A percentile compares a stretch with the other conserved stretches of the same genome.
Conservation (phyloP, 2,329 filamentous ascomycete species). For the Botrytis hyacinthi region DNA sequence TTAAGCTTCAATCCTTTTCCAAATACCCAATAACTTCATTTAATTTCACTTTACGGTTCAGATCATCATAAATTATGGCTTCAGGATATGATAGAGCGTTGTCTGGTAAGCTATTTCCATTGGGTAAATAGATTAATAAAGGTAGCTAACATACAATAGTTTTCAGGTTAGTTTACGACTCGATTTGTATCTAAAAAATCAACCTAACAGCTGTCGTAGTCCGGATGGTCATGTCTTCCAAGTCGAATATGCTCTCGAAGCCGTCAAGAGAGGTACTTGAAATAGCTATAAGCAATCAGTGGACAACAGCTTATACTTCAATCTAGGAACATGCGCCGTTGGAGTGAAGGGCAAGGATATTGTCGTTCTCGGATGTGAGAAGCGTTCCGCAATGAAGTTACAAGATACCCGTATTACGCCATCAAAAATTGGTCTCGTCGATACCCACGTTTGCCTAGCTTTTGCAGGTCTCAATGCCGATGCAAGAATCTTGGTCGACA, state of each 20-base stretch:
- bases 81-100: conserved; percentile 99
- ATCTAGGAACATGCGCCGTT: conserved; percentile 87
- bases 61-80: conserved; percentile 59
- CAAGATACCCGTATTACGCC: conserved; percentile 99
- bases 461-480: conserved; percentile 98
- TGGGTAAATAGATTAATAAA: conserved; percentile 41
- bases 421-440: conserved; percentile 95
- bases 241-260: conserved; percentile 98
- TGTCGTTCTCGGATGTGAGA: conserved; percentile 96
- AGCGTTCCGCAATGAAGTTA: conserved; percentile 98
- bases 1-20: conserved; percentile 22
- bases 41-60: conserved; percentile 14
- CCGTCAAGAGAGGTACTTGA: conserved; percentile 86
- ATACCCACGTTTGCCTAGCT: conserved; percentile 93
- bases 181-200: not conserved
- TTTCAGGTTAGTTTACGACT: conserved; percentile 65
- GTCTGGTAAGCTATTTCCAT: conserved; percentile 68
- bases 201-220: conserved; percentile 59
- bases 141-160: conserved; percentile 53
- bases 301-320: conserved; percentile 28
- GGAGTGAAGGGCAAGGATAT: conserved; percentile 94
- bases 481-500: conserved; percentile 96
- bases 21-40: conserved; percentile 24
- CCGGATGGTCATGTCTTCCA: conserved; percentile 99
- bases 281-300: not conserved